Conservation (phyloP, 2,329 filamentous ascomycete species). For the Exophiala xenobiotica region DNA sequence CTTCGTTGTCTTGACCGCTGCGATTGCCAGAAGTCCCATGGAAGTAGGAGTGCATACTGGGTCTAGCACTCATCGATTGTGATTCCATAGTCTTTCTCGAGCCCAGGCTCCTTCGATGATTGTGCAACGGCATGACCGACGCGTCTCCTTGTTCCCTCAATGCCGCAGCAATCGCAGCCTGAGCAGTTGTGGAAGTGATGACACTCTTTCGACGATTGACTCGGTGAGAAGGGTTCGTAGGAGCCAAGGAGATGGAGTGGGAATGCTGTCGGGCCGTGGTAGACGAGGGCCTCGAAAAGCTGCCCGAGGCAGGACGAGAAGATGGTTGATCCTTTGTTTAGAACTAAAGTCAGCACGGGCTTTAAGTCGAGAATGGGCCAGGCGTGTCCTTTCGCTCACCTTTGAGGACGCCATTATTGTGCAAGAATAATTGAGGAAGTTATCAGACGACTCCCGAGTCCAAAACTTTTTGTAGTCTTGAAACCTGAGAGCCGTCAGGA, state of each 20-base stretch:
- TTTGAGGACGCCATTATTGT: slow-evolving; percentile 26
- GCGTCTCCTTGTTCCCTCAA: slow-evolving; percentile 63
- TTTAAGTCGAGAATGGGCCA: slow-evolving; percentile 14
- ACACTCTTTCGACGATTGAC: slow-evolving; percentile 94
- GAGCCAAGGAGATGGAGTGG: slow-evolving; percentile 74
- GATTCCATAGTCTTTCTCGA: slow-evolving; percentile 53
- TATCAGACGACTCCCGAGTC: slow-evolving; percentile 28
- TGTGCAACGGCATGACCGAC: slow-evolving; percentile 56
- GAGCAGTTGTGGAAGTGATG: slow-evolving; percentile 72
- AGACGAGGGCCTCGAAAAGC: slow-evolving; percentile 28
- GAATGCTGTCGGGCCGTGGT: slow-evolving; percentile 56
- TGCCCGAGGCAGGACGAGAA: slow-evolving; percentile 30
- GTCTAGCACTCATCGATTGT: slow-evolving; percentile 41
- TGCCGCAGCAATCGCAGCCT: slow-evolving; percentile 65
- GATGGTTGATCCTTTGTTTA: slow-evolving; percentile 29
- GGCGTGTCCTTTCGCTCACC: slow-evolving; percentile 14
- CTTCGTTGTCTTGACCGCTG: slow-evolving; percentile 41
- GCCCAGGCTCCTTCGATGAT: slow-evolving; percentile 65
- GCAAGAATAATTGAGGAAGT: slow-evolving; percentile 7
- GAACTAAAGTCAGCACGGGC: slow-evolving; percentile 26
- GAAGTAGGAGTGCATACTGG: slow-evolving; percentile 44
- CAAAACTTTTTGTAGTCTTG: slow-evolving; percentile 25
- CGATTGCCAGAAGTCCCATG: slow-evolving; percentile 35
- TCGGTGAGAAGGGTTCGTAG: slow-evolving; percentile 77
- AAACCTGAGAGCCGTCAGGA: slow-evolving; percentile 30